Conservation (phyloP, 257 asterid species). For the Nicotiana tomentosiformis region DNA sequence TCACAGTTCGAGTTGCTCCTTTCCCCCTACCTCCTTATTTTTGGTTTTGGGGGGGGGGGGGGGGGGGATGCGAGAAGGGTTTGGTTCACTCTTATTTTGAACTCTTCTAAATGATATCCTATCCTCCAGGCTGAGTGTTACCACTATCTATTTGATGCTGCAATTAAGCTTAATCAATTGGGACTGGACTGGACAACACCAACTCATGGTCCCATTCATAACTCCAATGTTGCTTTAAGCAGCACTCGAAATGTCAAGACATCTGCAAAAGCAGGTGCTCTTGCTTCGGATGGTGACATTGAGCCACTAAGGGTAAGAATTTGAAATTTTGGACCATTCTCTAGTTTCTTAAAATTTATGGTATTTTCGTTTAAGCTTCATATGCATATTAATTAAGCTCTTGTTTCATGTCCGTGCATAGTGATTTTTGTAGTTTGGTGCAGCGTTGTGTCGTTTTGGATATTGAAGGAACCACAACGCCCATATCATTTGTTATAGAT, state of each 20-base stretch:
- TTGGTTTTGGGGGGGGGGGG: too few relatives aligned
- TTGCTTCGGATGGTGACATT: slow-evolving; percentile 23
- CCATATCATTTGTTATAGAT: slow-evolving; percentile 83
- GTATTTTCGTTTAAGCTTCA: neutral
- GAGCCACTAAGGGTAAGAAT: slow-evolving; percentile 53
- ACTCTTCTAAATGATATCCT: slow-evolving; percentile 16
- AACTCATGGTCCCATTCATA: slow-evolving; percentile 58
- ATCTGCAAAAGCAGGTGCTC: slow-evolving; percentile 22
- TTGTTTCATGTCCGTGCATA: neutral
- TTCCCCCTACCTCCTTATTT: neutral
- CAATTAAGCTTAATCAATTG: slow-evolving; percentile 84
- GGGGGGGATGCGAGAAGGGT: neutral
- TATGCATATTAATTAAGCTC: neutral
- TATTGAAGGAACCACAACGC: slow-evolving; percentile 98
- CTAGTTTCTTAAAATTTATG: neutral
- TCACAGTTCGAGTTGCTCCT: neutral
- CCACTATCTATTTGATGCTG: slow-evolving; percentile 96
- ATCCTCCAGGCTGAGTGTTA: slow-evolving; percentile 80
- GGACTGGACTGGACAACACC: slow-evolving; percentile 92
- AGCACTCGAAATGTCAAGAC: slow-evolving; percentile 19
- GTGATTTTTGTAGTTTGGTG: slow-evolving; percentile 14
- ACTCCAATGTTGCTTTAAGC: slow-evolving; percentile 24
- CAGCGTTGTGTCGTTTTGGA: slow-evolving; percentile 90
- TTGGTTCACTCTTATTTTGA: neutral
- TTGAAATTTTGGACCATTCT: neutral